These are phyloP conservation scores for Colletotrichum horii DNA, from an alignment of 2,329 filamentous ascomycete species.

Conservation along the genomic window DNA sequence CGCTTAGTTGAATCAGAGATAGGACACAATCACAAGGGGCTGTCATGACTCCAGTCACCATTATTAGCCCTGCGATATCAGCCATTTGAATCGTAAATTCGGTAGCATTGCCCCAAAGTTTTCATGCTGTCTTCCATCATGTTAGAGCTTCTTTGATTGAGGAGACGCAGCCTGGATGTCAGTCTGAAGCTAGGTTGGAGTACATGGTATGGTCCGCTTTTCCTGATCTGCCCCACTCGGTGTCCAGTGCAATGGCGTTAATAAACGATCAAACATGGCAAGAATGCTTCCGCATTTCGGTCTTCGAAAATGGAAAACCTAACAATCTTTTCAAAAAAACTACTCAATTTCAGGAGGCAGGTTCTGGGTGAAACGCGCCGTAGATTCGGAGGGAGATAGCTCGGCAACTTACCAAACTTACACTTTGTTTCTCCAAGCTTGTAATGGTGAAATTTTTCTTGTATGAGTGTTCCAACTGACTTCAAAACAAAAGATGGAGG, in stretches of 20 bases:
- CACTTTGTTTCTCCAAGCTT: neutral
- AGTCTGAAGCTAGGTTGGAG: neutral
- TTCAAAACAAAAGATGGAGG: neutral
- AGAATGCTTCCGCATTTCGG: neutral
- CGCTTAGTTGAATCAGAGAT: neutral
- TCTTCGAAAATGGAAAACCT: neutral
- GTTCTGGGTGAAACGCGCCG: neutral
- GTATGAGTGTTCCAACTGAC: neutral
- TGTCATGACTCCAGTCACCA: neutral
- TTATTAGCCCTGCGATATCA: neutral
- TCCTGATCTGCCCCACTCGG: neutral
- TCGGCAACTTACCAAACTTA: neutral
- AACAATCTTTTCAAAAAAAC: neutral
- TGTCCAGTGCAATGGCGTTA: neutral
- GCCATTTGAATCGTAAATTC: neutral
- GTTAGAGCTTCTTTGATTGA: neutral
- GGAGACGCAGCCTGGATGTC: neutral
- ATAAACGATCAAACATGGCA: too few relatives aligned
- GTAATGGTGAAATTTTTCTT: neutral
- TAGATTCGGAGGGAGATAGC: neutral
- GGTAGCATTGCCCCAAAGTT: neutral
- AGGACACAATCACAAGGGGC: neutral
- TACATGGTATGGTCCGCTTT: neutral
- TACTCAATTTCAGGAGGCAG: neutral
- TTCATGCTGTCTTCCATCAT: neutral